Percentiles rank a stretch among this genome's conserved stretches.
Evolutionary conservation across 176 grass and related monocot genomes (phyloP).

Genomic region (Chloris gayana): DNA sequence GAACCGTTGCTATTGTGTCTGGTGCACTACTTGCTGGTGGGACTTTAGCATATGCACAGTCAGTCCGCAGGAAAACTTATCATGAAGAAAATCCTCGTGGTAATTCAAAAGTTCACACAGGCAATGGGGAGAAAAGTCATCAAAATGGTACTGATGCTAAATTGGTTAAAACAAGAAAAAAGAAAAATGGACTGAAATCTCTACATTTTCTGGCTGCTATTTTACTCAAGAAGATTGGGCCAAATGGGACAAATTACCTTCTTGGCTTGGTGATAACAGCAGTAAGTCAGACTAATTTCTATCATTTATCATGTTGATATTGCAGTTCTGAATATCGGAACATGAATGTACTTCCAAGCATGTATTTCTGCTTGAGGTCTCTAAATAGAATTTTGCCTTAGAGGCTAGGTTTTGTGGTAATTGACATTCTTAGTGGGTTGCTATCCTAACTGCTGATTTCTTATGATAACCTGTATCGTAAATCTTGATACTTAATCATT

Average conservation of each 20-base stretch:
- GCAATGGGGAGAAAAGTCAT: constrained; percentile 29
- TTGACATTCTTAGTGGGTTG: neutral
- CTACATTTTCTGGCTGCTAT: constrained; percentile 85
- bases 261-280: constrained; percentile 68
- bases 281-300: constrained; percentile 49
- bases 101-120: constrained; percentile 33
- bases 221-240: constrained; percentile 79
- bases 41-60: constrained; percentile 71
- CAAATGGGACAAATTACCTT: constrained; percentile 71
- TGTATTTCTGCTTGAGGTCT: constrained; percentile 6
- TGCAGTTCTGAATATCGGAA: constrained; percentile 3
- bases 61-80: constrained; percentile 40
- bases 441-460: neutral
- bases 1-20: constrained; percentile 68
- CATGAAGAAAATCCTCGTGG: constrained; percentile 28
- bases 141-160: constrained; percentile 62
- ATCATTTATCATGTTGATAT: constrained; percentile 3
- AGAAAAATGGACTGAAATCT: constrained; percentile 70
- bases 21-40: constrained; percentile 80
- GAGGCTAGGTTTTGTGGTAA: constrained; percentile 13
- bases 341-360: neutral
- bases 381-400: neutral
- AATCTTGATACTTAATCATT: neutral
- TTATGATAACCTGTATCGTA: neutral
- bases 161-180: constrained; percentile 51